Percentiles rank a stretch among this genome's conserved stretches.
phyloP scores from a whole-genome alignment of 2,329 filamentous ascomycete genomes.

The Hypoxylon rubiginosum region DNA sequence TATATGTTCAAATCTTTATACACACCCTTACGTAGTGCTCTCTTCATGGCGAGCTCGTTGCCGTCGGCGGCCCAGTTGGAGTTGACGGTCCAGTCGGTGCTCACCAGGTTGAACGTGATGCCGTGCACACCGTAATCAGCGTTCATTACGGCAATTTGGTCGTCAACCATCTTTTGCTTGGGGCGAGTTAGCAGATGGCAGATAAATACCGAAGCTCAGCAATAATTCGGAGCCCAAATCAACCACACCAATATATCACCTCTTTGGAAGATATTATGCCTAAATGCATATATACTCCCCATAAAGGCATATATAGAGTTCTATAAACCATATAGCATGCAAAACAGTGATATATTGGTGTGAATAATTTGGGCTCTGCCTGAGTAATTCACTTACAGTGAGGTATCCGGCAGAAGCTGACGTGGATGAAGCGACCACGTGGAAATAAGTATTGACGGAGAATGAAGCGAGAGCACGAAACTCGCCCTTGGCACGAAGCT shows the following conservation, averaged over 20 bases:
- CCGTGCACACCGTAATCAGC: constrained; percentile 58
- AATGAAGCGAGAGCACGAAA: constrained; percentile 41
- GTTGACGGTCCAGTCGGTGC: constrained; percentile 62
- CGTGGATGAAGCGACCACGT: constrained; percentile 54
- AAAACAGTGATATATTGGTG: too few species aligned
- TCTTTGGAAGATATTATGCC: too few species aligned
- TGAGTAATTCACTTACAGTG: constrained; percentile 52
- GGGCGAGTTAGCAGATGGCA: constrained; percentile 26
- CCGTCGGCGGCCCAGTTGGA: constrained; percentile 59
- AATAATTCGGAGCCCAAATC: too few species aligned
- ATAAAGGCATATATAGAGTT: too few species aligned
- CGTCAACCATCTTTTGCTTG: constrained; percentile 53
- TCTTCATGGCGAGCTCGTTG: constrained; percentile 60
- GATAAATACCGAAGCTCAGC: too few species aligned
- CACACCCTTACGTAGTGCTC: constrained; percentile 59
- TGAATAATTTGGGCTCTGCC: too few species aligned
- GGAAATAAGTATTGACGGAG: constrained; percentile 57
- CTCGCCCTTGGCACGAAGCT: constrained; percentile 42
- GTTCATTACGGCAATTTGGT: constrained; percentile 63
- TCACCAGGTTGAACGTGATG: constrained; percentile 60
- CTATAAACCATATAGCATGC: too few species aligned
- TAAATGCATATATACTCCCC: too few species aligned
- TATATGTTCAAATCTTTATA: constrained; percentile 64
- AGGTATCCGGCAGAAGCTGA: constrained; percentile 53
- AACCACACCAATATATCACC: too few species aligned